These are phyloP conservation scores for Lojkania enalia DNA, from an alignment of 2,329 filamentous ascomycete genomes.

Conservation along the genomic window DNA sequence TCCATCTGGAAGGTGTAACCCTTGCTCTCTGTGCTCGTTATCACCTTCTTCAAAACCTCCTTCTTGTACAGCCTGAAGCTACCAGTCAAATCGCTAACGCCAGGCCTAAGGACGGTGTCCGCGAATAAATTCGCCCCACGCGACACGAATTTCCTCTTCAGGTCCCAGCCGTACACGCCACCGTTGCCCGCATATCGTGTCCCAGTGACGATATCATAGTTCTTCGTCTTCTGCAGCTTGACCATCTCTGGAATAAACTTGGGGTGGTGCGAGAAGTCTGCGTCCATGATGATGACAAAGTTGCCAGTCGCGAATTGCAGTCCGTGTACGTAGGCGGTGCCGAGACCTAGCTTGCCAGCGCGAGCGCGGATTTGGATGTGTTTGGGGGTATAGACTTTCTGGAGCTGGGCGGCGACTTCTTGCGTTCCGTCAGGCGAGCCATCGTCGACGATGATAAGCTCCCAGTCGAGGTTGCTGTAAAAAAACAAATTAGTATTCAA, in stretches of 20 bases:
- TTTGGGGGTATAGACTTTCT: conserved; percentile 74
- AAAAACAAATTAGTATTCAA: no score
- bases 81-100: conserved; percentile 93
- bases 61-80: conserved; percentile 96
- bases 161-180: conserved; percentile 94
- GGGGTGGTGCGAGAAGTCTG: conserved; percentile 98
- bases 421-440: conserved; percentile 95
- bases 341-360: conserved; percentile 93
- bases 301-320: conserved; percentile 88
- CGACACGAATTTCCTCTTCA: conserved; percentile 76
- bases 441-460: conserved; percentile 97
- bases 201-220: conserved; percentile 96
- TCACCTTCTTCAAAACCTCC: conserved; percentile 84
- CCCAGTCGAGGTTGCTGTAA: conserved; percentile 86
- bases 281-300: conserved; percentile 99
- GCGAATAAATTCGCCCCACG: conserved; percentile 93
- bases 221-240: conserved; percentile 70
- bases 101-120: conserved; percentile 88
- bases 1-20: conserved; percentile 99
- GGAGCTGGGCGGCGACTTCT: conserved; percentile 85
- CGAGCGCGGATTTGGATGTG: conserved; percentile 85
- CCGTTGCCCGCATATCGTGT: conserved; percentile 85
- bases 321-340: conserved; percentile 94
- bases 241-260: conserved; percentile 99
- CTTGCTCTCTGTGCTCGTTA: conserved; percentile 88